These are phyloP conservation scores for Pythium dissotocum DNA, from an alignment of 352 stramenopile species.

Conservation along the genomic window DNA sequence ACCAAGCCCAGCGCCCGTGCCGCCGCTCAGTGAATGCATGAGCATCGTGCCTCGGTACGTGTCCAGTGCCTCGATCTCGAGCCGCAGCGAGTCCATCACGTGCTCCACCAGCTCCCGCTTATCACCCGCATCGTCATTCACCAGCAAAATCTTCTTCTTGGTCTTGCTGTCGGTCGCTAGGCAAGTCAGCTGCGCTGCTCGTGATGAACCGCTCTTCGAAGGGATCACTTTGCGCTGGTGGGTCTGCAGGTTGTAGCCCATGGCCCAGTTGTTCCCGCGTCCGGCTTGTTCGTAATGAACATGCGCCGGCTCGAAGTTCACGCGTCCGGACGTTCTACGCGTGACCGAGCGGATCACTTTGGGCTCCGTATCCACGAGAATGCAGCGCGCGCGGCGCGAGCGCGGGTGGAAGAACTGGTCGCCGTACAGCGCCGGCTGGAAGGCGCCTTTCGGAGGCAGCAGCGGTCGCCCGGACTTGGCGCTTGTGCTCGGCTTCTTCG, in stretches of 20 bases:
- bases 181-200: background rate
- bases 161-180: background rate
- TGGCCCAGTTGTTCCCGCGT: conserved; percentile 89
- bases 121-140: conserved; percentile 28
- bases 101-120: conserved; percentile 56
- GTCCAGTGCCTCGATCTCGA: conserved; percentile 70
- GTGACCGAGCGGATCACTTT: conserved; percentile 61
- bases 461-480: background rate
- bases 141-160: conserved; percentile 8
- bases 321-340: background rate
- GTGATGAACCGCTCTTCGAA: conserved; percentile 7
- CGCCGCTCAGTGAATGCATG: conserved; percentile 81
- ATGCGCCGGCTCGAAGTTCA: conserved; percentile 41
- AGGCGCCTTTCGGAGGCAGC: background rate
- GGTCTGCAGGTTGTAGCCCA: conserved; percentile 76
- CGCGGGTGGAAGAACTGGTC: conserved; percentile 54
- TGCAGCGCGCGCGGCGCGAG: conserved; percentile 50
- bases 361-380: conserved; percentile 80
- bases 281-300: conserved; percentile 66
- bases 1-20: conserved; percentile 81
- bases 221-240: conserved; percentile 39
- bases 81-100: conserved; percentile 73
- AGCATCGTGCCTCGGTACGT: conserved; percentile 73
- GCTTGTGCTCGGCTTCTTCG: background rate
- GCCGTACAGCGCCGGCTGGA: conserved; percentile 24